Percentiles rank a stretch among this genome's conserved stretches.
Conservation (phyloP, 139 green algal species). For the Chlamydomonas sp. region DNA sequence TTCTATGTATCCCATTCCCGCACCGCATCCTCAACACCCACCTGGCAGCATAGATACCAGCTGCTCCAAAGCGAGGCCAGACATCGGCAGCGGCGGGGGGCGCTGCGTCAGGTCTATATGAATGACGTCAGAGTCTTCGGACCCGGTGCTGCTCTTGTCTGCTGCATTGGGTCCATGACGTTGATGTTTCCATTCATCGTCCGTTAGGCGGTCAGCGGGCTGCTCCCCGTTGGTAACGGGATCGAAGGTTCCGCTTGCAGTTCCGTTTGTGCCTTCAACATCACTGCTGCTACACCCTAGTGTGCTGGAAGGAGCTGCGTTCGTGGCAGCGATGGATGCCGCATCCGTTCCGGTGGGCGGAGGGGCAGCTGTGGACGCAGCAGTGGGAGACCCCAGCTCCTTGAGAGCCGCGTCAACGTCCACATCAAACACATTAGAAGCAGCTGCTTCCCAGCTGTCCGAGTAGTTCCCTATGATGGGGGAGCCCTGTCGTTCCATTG, state of each 20-base stretch:
- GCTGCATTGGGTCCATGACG: too few relatives aligned
- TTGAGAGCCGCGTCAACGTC: constrained; percentile 17
- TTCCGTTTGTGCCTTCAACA: too few relatives aligned
- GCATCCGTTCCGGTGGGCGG: not conserved
- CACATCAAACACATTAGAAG: not conserved
- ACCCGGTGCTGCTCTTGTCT: not conserved
- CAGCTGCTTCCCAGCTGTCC: too few relatives aligned
- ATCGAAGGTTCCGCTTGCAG: too few relatives aligned
- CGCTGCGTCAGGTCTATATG: constrained; percentile 32
- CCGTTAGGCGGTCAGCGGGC: too few relatives aligned
- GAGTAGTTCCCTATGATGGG: too few relatives aligned
- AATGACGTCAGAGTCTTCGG: constrained; percentile 9
- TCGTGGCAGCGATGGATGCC: not conserved
- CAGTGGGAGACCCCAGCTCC: not conserved
- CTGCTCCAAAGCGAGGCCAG: constrained; percentile 5
- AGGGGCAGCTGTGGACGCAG: not conserved
- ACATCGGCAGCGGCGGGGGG: constrained; percentile 10
- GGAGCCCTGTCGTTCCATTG: too few relatives aligned
- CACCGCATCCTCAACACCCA: not conserved
- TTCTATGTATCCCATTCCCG: not conserved
- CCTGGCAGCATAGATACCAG: constrained; percentile 23
- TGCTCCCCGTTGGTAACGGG: too few relatives aligned
- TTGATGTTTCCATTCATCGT: too few relatives aligned
- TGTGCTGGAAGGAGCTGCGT: not conserved
- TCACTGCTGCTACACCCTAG: too few relatives aligned